Evolutionary conservation across 2,329 filamentous ascomycete genomes (phyloP), one percentile per base, ranked within the genome.

Genomic region (Colletotrichum sp.): DNA sequence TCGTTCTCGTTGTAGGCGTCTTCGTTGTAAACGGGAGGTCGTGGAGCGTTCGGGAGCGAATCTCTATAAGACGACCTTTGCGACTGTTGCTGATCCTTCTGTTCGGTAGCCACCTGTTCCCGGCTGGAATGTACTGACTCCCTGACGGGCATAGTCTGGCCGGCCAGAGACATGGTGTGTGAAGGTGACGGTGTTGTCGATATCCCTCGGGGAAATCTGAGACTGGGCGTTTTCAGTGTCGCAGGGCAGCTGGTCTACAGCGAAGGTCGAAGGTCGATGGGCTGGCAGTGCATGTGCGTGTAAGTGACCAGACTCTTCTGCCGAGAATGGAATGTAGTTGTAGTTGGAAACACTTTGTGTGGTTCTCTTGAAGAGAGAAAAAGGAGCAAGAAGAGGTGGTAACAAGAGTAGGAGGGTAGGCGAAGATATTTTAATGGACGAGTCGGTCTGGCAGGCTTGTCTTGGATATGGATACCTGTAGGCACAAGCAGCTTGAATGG

Each of bases 1-100:
- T 76, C 69, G 69, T 75, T 72, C 59, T 75, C 73, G 74, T 77
- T 77, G 57, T 75, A 73, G 36, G 73, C 70, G n/a, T 74, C 67
- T 61, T 74, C 70, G 31, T 59, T 58, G 65, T 70, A 70, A 16
- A 76, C 58, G 5, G 71, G 69, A 27, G 75, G 72, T 38, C 59
- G 66, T 29, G 75, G 72, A 21, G 71, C 62, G 69, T 76, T 70
- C 33, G 75, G 74, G 36, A 75, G 75, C 29, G 75, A 75, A 66
- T 69, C 72, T 71, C 72, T 76, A 70, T 76, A 76, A 69, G 75
- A 76, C 13, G 69, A 38, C 63, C 68, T 67, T 59, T 67, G 71
- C 29, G 68, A 63, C 51, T 70, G 59, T 57, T 74, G 72, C 24
- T 66, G 36, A 47, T 67, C 29, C 65, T 69, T 64, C 16, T 72